phyloP scores from a whole-genome alignment of 441 rosid species.

The Sinapis alba region DNA sequence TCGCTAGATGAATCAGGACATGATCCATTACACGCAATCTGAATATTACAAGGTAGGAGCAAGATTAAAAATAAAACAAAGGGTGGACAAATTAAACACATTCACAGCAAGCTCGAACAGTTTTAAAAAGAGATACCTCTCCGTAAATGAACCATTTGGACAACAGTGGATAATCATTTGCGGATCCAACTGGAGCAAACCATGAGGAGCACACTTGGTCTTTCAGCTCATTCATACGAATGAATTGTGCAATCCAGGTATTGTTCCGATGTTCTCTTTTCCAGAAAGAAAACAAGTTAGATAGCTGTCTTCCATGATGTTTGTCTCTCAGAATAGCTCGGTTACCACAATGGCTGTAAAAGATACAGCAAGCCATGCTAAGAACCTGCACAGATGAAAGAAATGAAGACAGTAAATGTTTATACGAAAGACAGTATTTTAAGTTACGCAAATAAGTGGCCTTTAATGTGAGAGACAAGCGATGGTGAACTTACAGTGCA shows the following conservation, averaged over 20 bases:
- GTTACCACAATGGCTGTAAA: conserved; percentile 98
- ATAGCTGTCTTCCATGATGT: conserved; percentile 52
- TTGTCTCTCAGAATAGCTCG: conserved; percentile 74
- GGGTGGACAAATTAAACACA: conserved; percentile 9
- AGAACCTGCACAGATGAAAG: conserved; percentile 66
- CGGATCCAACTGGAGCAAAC: conserved; percentile 99
- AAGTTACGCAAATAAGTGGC: conserved; percentile 15
- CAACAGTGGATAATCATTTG: conserved; percentile 95
- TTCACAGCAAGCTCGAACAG: conserved; percentile 6
- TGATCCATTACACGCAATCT: conserved; percentile 74
- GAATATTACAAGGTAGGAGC: conserved; percentile 30
- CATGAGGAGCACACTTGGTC: conserved; percentile 97
- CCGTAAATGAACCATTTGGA: conserved; percentile 99
- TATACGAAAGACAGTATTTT: not conserved
- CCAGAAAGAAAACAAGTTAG: conserved; percentile 80
- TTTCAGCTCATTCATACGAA: conserved; percentile 87
- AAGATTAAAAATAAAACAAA: not conserved
- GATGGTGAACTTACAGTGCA: conserved; percentile 71
- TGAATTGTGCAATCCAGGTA: conserved; percentile 74
- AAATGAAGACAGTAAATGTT: not conserved
- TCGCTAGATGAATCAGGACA: conserved; percentile 87
- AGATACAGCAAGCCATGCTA: conserved; percentile 97
- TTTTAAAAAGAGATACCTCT: conserved; percentile 60
- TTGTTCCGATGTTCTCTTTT: conserved; percentile 68
- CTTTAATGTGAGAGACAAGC: conserved; percentile 15